These are phyloP conservation scores for Chionographis japonica DNA, from an alignment of 106 monocot species.

Conservation along the genomic window DNA sequence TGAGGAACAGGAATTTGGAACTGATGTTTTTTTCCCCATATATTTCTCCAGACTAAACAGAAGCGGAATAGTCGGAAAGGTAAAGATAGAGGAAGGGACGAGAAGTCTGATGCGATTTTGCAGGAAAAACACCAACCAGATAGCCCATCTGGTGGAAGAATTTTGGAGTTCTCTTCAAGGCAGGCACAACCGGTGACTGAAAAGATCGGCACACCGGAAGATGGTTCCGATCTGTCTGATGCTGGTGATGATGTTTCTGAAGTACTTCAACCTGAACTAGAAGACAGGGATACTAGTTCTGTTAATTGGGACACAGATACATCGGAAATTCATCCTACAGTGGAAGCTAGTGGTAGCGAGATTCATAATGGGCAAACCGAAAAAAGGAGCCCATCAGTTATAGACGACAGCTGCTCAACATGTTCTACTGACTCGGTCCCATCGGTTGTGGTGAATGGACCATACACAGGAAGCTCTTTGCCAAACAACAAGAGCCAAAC, in stretches of 20 bases:
- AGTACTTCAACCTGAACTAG: conserved; percentile 43
- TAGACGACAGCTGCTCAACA: conserved; percentile 90
- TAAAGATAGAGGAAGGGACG: conserved; percentile 75
- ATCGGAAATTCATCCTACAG: conserved; percentile 37
- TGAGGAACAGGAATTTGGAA: no score
- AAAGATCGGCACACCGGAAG: conserved; percentile 34
- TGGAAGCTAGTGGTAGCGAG: conserved; percentile 22
- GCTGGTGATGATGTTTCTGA: conserved; percentile 51
- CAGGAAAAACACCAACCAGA: conserved; percentile 26
- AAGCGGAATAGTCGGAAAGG: conserved; percentile 59
- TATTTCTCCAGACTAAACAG: conserved; percentile 49
- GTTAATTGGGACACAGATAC: conserved; percentile 62
- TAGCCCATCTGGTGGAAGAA: conserved; percentile 26
- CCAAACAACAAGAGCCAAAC: conserved; percentile 21
- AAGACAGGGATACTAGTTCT: conserved; percentile 41
- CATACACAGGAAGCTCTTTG: conserved; percentile 34
- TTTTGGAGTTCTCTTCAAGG: conserved; percentile 25
- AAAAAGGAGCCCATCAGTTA: conserved; percentile 29
- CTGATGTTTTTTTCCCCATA: not conserved
- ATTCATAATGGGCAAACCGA: conserved; percentile 37
- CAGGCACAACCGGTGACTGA: conserved; percentile 12
- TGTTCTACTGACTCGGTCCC: conserved; percentile 81
- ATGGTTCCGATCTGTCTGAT: conserved; percentile 63
- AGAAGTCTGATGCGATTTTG: conserved; percentile 32
- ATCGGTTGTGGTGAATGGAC: conserved; percentile 43